Evolutionary conservation across 805 yeast genomes (phyloP).

Genomic region (Saturnispora hagleri): DNA sequence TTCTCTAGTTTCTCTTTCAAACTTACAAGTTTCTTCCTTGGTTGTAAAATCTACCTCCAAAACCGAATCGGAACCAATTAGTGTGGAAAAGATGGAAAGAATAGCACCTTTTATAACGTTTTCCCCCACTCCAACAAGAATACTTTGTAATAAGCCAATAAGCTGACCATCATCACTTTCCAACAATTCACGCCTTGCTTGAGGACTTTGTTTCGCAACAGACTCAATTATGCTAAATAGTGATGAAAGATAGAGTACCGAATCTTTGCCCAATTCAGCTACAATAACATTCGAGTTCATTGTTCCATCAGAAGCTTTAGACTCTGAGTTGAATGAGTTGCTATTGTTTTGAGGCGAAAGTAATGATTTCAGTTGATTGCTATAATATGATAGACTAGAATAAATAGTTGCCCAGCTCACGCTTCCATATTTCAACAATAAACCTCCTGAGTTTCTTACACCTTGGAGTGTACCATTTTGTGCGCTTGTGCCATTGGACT

Average conservation of each 20-base stretch:
- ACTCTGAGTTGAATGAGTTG: neutral
- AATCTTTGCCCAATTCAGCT: constrained; percentile 70
- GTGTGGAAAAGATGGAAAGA: constrained; percentile 46
- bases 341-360: neutral
- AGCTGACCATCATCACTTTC: constrained; percentile 28
- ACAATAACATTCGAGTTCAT: constrained; percentile 18
- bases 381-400: constrained; percentile 27
- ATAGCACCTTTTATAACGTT: constrained; percentile 37
- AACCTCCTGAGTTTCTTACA: constrained; percentile 12
- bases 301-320: neutral
- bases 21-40: neutral
- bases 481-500: constrained; percentile 7
- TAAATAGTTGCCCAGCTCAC: constrained; percentile 32
- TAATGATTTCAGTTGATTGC: constrained; percentile 19
- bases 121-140: constrained; percentile 16
- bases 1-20: constrained; percentile 23
- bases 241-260: constrained; percentile 63
- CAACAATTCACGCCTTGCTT: constrained; percentile 25
- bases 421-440: constrained; percentile 21
- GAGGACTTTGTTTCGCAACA: constrained; percentile 35
- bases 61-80: constrained; percentile 37
- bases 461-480: neutral
- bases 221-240: constrained; percentile 57
- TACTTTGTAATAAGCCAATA: constrained; percentile 9
- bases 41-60: constrained; percentile 18